Base-by-base conservation (phyloP, 306 rosid species). In the Senna siamea region DNA sequence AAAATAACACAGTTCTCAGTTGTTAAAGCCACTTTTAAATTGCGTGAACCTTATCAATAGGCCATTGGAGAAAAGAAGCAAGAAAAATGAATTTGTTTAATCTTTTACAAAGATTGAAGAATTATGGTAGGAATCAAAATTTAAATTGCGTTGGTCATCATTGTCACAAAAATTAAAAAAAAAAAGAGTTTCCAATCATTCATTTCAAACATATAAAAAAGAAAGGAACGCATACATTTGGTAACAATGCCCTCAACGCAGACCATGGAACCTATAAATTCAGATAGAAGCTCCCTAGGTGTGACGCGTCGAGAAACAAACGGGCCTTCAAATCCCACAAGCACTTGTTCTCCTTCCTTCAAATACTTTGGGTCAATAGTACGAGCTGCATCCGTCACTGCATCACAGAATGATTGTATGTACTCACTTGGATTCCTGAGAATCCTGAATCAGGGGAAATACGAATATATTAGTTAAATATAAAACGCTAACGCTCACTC, bases 211-310 rank as follows among this genome's bases (percentile, higher is more conserved):
- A 9, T 28, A 69, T 1, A 17, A 40, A 7, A 35, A 40, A 18
- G 32, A 44, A 7, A 32, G 35, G 15, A 20, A 13, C 32, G 14
- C 32, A 37, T 94, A 94, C 99, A 94, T 87, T 94, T 94, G 72
- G 97, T 94, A 79, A 94, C 81, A 59, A 94, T 94, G 66, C 97
- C 99, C 69, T 92, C 96, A 8, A 94, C 93, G 34, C 96, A 94
- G 70, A 94, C 99, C 99, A 94, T 84, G 62, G 97, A 88, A 50
- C 99, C 97, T 46, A 94, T 94, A 83, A 89, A 94, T 57, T 85
- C 86, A 66, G 99, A 88, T 4, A 94, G 90, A 62, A 94, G 90
- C 0, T 91, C 99, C 66, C 99, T 84, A 0, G 99, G 99, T 4
- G 97, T 89, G 79, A 94, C 89, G 0, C 95, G 85, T 2, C 96